These are phyloP conservation scores for Botrytis pseudocinerea DNA, from an alignment of 2,329 filamentous ascomycete genomes.

Conservation along the genomic window DNA sequence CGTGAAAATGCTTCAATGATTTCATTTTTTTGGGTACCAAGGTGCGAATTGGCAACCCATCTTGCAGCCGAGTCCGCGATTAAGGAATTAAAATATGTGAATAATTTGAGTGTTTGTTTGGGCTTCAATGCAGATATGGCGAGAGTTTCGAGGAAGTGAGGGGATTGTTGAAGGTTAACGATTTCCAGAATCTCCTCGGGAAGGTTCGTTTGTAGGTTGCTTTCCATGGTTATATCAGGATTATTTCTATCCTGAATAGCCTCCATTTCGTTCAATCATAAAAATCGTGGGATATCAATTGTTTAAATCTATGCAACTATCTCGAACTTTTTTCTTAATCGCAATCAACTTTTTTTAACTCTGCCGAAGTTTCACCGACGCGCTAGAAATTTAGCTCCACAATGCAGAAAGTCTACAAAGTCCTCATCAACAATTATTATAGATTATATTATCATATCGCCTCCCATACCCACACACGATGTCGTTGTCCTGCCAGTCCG, in stretches of 20 bases:
- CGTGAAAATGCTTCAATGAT: constrained; percentile 74
- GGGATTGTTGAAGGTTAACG: constrained; percentile 62
- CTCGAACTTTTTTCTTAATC: constrained; percentile 25
- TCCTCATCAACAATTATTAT: constrained; percentile 28
- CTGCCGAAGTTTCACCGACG: constrained; percentile 18
- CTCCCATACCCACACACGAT: constrained; percentile 47
- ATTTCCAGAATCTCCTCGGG: constrained; percentile 69
- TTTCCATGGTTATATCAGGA: constrained; percentile 44
- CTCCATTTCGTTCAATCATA: constrained; percentile 18
- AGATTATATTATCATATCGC: constrained; percentile 24
- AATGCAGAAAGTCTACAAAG: constrained; percentile 29
- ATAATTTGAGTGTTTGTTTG: constrained; percentile 69
- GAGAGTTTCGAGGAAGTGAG: constrained; percentile 70
- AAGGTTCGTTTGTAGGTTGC: constrained; percentile 57
- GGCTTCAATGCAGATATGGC: constrained; percentile 68
- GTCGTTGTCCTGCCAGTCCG: constrained; percentile 63
- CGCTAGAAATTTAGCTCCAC: constrained; percentile 27
- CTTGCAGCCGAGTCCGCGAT: constrained; percentile 81
- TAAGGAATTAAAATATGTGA: constrained; percentile 70
- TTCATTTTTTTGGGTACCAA: constrained; percentile 33
- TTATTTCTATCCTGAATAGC: constrained; percentile 56
- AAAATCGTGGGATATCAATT: constrained; percentile 13
- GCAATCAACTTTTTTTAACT: constrained; percentile 21
- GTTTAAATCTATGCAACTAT: constrained; percentile 15
- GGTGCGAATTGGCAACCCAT: constrained; percentile 59